These are phyloP conservation scores for Pelargonium fulgidum DNA, from an alignment of 441 rosid genomes.

Conservation along the genomic window DNA sequence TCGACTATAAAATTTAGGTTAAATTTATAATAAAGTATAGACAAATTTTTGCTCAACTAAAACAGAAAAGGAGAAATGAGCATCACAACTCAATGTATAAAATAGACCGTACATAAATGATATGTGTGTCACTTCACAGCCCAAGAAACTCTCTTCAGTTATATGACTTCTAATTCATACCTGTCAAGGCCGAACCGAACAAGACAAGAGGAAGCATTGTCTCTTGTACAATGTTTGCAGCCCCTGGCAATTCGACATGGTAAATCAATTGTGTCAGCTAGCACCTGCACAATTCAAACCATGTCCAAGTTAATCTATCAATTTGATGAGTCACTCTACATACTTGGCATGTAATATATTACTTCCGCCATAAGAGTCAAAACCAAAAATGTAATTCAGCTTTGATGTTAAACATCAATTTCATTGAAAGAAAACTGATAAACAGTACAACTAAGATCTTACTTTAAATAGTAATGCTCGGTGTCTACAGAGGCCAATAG, in stretches of 20 bases:
- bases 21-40: neutral
- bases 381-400: too few species aligned
- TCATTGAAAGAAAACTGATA: constrained; percentile 6
- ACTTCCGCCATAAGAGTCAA: too few species aligned
- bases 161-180: constrained; percentile 30
- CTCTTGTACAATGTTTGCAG: constrained; percentile 80
- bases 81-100: neutral
- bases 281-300: constrained; percentile 44
- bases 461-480: constrained; percentile 94
- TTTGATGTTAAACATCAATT: too few species aligned
- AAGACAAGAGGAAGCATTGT: constrained; percentile 91
- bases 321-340: constrained; percentile 3
- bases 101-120: neutral
- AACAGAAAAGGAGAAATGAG: neutral
- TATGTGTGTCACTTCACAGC: neutral
- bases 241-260: constrained; percentile 98
- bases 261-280: constrained; percentile 84
- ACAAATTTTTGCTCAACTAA: neutral
- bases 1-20: neutral
- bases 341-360: too few species aligned
- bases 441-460: constrained; percentile 27
- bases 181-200: constrained; percentile 91
- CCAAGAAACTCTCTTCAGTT: constrained; percentile 1
- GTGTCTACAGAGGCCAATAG: constrained; percentile 91
- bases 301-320: constrained; percentile 17